Evolutionary conservation across 306 rosid genomes (phyloP), one percentile per base, ranked within the genome.

Genomic region (Argentina anserina): DNA sequence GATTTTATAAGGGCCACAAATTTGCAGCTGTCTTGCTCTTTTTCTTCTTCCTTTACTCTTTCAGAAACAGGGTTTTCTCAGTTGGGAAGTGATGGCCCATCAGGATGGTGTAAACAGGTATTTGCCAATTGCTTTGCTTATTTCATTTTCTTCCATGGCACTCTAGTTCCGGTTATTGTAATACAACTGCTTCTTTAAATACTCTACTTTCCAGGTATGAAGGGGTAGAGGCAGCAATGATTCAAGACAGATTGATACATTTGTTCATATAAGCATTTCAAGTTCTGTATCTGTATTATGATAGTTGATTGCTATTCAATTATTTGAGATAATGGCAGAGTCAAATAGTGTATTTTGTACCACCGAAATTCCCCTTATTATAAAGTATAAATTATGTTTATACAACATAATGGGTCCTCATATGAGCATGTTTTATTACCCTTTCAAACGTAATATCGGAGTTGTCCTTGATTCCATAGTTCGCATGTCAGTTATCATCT

Each of bases 1-100:
- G 74, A 83, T 89, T 91, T 91, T 91, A 82, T 59, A 74, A 75
- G 56, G 85, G 92, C 90, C 92, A 89, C 87, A 58, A 68, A 84
- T 84, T 80, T 79, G 81, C 82, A 80, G 86, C 85, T 80, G 76
- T 86, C 79, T 76, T 65, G 58, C 83, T 63, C 72, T 75, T 78
- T 49, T 78, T 62, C 42, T 61, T 33, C 42, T 78, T 50, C 69
- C 40, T 59, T 73, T 56, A 76, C 69, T 72, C 66, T 70, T 62
- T 26, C 18, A 20, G 58, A 18, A 63, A 71, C 86, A 80, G 96
- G 92, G 49, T 81, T 79, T 69, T 72, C 85, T 82, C 69, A 74
- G 67, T 82, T 72, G 78, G 83, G 80, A 79, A 84, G 72, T 71
- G 86, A 80, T 77, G 66, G 79, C 75, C 76, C 72, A 77, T 74